Evolutionary conservation across 768 basidiomycete species (phyloP), one percentile per base, ranked within the genome.

Genomic region (Cubamyces sp.): DNA sequence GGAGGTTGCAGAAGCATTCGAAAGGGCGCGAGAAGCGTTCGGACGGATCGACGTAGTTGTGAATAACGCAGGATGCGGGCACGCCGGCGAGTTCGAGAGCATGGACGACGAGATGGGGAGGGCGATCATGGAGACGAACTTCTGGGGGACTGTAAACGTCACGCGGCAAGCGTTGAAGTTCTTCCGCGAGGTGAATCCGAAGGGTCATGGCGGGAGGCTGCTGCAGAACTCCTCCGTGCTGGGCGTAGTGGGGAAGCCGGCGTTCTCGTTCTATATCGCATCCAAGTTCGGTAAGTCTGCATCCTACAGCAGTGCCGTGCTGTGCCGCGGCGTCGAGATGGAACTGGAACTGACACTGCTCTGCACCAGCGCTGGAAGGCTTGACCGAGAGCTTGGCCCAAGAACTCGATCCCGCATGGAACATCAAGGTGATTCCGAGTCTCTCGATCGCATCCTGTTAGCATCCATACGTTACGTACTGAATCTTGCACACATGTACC

Each of bases 141-240:
- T 71, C 63, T 74, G 67, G 69, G 71, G 73, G 7, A 68, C 73
- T 3, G 59, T 62, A 0, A 62, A 64, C 37, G 77, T 77, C 34
- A 74, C 64, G 34, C 64, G 60, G 26, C 75, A 72, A 43, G 75
- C 76, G 0, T 64, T 79, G 39, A 55, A 58, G 39, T 69, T 72
- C 56, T 76, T 79, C 64, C 71, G 78, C 19, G 78, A 79, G 18
- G 68, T 71, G 1, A 79, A 79, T 56, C 64, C 71, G 9, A 73
- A 77, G 12, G 60, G 19, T 6, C 43, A n/a, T 11, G 76, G 76
- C 0, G 78, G 78, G 2, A 71, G 70, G 16, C 66, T 79, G 0
- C 63, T 79, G n/a, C 77, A 80, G 46, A 53, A 70, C 49, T 74
- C 73, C 3, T 77, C 76, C 9, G 57, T 62, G 16, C 2, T 63